phyloP scores from a whole-genome alignment of 768 basidiomycete species.

The Agrocybe pediades region DNA sequence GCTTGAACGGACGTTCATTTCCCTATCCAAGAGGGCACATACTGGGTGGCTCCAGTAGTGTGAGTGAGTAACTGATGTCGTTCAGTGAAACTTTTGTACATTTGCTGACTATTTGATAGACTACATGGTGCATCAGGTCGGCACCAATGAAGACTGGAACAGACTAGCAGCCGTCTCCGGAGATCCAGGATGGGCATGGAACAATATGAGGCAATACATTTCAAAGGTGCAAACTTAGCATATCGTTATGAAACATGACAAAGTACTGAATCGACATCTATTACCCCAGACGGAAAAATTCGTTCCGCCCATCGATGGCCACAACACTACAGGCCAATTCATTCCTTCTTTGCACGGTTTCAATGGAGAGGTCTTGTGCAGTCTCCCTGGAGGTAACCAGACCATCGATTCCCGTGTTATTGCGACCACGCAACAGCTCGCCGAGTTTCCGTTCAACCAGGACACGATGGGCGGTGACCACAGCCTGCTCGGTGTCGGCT shows the following conservation, averaged over 20 bases:
- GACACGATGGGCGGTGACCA: conserved; percentile 34
- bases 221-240: conserved; percentile 11
- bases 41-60: conserved; percentile 28
- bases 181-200: conserved; percentile 48
- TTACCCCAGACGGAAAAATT: not conserved
- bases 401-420: conserved; percentile 35
- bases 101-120: conserved; percentile 8
- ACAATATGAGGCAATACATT: conserved; percentile 24
- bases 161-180: conserved; percentile 48
- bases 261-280: conserved; percentile 4
- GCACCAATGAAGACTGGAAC: conserved; percentile 48
- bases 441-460: conserved; percentile 34
- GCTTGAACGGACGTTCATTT: not conserved
- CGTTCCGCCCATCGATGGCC: not conserved
- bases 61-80: not conserved
- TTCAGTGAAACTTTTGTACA: not conserved
- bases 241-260: conserved; percentile 12
- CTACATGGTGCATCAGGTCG: conserved; percentile 29
- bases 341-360: conserved; percentile 5
- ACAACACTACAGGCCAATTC: conserved; percentile 6
- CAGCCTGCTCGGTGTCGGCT: conserved; percentile 34
- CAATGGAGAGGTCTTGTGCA: conserved; percentile 31
- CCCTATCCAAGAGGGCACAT: conserved; percentile 3
- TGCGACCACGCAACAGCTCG: conserved; percentile 33
- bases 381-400: conserved; percentile 30